Percentiles rank a stretch among this genome's conserved stretches.
Conservation (phyloP, 176 grass and related monocot species). For the Triticum turgidum region DNA sequence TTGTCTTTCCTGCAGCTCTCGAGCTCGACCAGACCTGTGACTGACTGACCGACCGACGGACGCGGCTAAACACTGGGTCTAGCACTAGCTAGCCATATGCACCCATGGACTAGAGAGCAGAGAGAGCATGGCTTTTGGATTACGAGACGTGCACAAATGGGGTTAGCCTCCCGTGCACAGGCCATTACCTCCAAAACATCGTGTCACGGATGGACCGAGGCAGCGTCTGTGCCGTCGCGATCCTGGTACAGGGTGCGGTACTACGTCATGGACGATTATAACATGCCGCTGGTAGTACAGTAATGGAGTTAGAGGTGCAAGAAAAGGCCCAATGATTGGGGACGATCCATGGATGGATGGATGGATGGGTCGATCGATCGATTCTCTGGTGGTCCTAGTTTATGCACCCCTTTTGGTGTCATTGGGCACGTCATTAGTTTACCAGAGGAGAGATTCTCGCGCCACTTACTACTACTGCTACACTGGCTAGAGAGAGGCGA, state of each 20-base stretch:
- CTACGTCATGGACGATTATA: constrained; percentile 27
- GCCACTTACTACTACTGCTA: background rate
- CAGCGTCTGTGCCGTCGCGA: background rate
- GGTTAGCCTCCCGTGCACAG: background rate
- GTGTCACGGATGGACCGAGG: background rate
- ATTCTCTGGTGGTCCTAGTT: background rate
- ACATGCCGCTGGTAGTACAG: background rate
- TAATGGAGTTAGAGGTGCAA: background rate
- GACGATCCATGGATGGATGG: background rate
- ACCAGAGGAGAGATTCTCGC: background rate
- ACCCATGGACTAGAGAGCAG: background rate
- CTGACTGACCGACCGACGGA: background rate
- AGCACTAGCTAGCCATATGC: background rate
- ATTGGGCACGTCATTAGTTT: constrained; percentile 17
- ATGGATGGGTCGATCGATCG: background rate
- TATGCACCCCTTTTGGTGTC: constrained; percentile 16
- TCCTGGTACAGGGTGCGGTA: constrained; percentile 12
- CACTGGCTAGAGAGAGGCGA: background rate
- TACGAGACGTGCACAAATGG: background rate
- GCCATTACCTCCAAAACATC: background rate
- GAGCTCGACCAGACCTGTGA: constrained; percentile 13
- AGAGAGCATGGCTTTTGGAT: background rate
- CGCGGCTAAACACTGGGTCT: background rate
- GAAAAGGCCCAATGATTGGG: background rate
- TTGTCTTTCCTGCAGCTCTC: background rate